Percentiles rank a stretch among this genome's conserved stretches.
These are phyloP conservation scores for Chaetomium globosum DNA, from an alignment of 2,329 filamentous ascomycete species.

Conservation along the genomic window DNA sequence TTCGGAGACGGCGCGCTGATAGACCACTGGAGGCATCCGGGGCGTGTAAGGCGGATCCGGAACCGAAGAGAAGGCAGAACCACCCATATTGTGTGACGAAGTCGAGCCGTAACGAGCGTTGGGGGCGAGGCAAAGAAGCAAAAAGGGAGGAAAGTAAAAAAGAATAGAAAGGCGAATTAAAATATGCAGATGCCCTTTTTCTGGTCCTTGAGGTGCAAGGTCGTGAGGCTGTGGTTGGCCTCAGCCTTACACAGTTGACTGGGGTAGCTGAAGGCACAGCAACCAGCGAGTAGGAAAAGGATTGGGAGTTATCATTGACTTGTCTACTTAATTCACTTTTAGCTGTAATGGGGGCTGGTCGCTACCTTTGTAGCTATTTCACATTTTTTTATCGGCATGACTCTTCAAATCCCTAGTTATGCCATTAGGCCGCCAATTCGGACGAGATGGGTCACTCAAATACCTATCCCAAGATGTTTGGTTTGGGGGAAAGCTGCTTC, in stretches of 20 bases:
- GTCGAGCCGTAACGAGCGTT: neutral
- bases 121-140: neutral
- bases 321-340: neutral
- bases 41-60: conserved; percentile 59
- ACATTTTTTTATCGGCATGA: neutral
- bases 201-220: neutral
- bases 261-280: neutral
- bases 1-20: conserved; percentile 53
- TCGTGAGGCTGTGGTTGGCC: conserved; percentile 13
- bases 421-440: neutral
- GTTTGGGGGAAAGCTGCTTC: neutral
- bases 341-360: neutral
- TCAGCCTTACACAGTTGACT: neutral
- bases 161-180: neutral
- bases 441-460: neutral
- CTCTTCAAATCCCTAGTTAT: neutral
- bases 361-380: neutral
- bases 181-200: neutral
- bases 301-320: neutral
- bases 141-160: too few species aligned
- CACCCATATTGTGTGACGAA: conserved; percentile 63
- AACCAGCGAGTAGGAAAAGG: neutral
- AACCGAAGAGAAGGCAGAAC: conserved; percentile 58
- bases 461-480: neutral
- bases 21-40: conserved; percentile 64